Conservation (phyloP, 306 rosid genomes). For the Gastrolobium bilobum region DNA sequence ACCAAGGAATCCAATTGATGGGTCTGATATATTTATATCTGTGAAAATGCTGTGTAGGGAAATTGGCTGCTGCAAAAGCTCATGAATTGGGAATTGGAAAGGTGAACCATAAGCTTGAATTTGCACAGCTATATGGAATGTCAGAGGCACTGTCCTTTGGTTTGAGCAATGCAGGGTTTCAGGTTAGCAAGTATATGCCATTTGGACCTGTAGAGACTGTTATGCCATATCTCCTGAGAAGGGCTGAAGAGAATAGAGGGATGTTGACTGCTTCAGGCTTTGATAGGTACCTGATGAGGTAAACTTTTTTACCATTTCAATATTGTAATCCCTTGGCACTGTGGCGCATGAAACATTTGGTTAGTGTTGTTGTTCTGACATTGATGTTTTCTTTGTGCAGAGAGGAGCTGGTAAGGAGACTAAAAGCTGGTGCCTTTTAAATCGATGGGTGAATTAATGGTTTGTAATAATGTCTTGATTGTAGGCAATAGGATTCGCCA, state of each 20-base stretch:
- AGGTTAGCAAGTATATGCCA: conserved; percentile 96
- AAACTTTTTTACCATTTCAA: not conserved
- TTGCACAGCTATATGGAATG: conserved; percentile 94
- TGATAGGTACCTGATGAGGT: conserved; percentile 83
- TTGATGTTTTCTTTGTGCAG: conserved; percentile 36
- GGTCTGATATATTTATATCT: not conserved
- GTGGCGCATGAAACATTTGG: conserved; percentile 26
- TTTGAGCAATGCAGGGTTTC: conserved; percentile 91
- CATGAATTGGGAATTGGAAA: conserved; percentile 79
- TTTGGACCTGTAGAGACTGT: conserved; percentile 83
- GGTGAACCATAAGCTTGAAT: conserved; percentile 78
- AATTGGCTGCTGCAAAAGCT: conserved; percentile 80
- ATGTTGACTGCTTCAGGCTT: conserved; percentile 73
- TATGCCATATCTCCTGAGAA: conserved; percentile 86
- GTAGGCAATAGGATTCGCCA: conserved; percentile 34
- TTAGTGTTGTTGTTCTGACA: conserved; percentile 12
- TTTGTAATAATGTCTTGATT: conserved; percentile 45
- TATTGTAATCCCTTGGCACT: not conserved
- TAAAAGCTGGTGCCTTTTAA: conserved; percentile 52
- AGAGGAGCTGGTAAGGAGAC: conserved; percentile 74
- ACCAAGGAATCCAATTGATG: not conserved
- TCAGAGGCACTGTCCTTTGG: conserved; percentile 86
- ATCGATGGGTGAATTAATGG: conserved; percentile 4
- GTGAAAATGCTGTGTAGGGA: conserved; percentile 56
- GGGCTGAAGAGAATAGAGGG: conserved; percentile 97